Conservation (phyloP, 257 asterid species). For the Solanum arcanum region DNA sequence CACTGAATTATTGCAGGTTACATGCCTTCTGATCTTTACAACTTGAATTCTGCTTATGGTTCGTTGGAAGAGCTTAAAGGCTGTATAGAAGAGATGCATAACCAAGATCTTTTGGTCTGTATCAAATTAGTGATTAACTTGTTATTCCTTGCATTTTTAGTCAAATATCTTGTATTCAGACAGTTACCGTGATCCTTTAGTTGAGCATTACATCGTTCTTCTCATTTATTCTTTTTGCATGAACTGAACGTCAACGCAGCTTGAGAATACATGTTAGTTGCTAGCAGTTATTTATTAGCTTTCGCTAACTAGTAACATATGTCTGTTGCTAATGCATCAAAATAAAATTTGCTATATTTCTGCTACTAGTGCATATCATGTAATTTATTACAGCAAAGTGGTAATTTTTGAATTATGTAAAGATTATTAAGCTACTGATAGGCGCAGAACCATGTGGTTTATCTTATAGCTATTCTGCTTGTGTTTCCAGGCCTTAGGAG, state of each 20-base stretch:
- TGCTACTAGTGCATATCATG: neutral
- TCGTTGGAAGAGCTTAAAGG: conserved; percentile 20
- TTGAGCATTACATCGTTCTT: neutral
- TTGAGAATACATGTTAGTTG: neutral
- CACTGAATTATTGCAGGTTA: conserved; percentile 17
- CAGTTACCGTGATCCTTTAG: neutral
- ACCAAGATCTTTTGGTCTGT: conserved; percentile 26
- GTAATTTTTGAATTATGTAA: neutral
- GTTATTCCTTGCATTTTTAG: neutral
- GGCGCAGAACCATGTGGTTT: neutral
- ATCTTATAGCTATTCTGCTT: neutral
- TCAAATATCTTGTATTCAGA: neutral
- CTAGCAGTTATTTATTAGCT: neutral
- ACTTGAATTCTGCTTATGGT: conserved; percentile 33
- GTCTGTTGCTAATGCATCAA: neutral
- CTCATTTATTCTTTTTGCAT: neutral
- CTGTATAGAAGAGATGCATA: conserved; percentile 28
- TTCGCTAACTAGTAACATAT: neutral
- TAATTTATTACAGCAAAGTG: neutral
- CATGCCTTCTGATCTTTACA: conserved; percentile 40
- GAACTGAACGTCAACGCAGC: neutral
- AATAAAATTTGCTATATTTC: neutral
- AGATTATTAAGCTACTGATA: neutral
- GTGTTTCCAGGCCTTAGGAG: conserved; percentile 29
- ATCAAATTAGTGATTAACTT: neutral